Evolutionary conservation across 2,329 filamentous ascomycete genomes (phyloP).

Genomic region (Fonsecaea nubica): DNA sequence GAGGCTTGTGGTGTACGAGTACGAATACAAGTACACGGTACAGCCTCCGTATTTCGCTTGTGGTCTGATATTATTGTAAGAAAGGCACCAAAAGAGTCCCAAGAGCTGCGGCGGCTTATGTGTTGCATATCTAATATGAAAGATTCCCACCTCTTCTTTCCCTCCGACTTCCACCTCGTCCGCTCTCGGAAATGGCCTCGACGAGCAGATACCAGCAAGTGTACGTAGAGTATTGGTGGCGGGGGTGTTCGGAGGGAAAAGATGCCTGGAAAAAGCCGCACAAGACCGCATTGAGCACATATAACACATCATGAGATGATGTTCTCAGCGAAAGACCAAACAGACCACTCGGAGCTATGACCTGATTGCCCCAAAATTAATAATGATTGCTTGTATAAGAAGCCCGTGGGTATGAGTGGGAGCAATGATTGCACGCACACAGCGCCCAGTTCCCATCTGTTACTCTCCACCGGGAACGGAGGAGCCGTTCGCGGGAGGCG

Average conservation of each 20-base stretch:
- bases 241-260: conserved; percentile 23
- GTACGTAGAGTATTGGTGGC: conserved; percentile 24
- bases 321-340: conserved; percentile 4
- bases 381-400: conserved; percentile 16
- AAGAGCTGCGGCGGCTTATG: background rate
- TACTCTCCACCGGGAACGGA: conserved; percentile 19
- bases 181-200: background rate
- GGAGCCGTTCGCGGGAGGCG: conserved; percentile 22
- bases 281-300: conserved; percentile 15
- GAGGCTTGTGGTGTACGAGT: conserved; percentile 1
- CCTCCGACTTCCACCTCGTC: background rate
- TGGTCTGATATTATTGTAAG: background rate
- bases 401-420: background rate
- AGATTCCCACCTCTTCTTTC: background rate
- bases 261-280: conserved; percentile 11
- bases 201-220: conserved; percentile 16
- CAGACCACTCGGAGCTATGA: conserved; percentile 3
- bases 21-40: background rate
- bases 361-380: background rate
- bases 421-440: background rate
- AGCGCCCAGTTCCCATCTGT: conserved; percentile 1
- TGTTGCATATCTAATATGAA: conserved; percentile 12
- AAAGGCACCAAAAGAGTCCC: background rate
- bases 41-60: background rate
- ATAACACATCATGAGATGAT: conserved; percentile 2